Percentiles rank a stretch among this genome's conserved stretches.
Conservation (phyloP, 257 asterid genomes). For the Solanum okadae region DNA sequence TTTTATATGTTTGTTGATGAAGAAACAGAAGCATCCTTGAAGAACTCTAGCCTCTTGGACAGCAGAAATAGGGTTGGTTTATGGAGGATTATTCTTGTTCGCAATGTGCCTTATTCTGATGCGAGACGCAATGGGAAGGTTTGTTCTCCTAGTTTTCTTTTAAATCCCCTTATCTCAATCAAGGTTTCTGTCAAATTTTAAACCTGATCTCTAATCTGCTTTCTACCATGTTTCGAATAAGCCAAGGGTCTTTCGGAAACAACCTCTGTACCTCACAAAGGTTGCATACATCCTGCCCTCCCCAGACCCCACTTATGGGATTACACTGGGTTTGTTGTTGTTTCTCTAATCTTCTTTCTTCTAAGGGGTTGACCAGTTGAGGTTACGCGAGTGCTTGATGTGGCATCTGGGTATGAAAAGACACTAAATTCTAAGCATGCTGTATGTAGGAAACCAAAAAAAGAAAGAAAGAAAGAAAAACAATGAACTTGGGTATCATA, state of each 20-base stretch:
- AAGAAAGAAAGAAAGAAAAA: too few species aligned
- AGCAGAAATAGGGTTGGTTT: conserved; percentile 57
- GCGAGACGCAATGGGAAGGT: conserved; percentile 97
- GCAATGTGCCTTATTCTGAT: conserved; percentile 74
- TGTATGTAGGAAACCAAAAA: neutral
- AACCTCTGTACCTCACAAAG: neutral
- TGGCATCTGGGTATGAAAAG: neutral
- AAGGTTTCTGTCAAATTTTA: neutral
- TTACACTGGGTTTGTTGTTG: neutral
- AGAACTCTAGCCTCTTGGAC: conserved; percentile 50
- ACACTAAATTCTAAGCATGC: neutral
- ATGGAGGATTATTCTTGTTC: conserved; percentile 88
- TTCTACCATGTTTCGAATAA: neutral
- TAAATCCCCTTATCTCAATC: neutral
- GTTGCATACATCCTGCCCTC: neutral
- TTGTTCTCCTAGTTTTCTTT: conserved; percentile 10
- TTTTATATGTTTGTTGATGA: conserved; percentile 93
- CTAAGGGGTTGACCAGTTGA: neutral
- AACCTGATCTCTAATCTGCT: neutral
- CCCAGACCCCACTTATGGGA: neutral
- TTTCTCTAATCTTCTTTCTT: neutral
- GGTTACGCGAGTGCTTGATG: neutral
- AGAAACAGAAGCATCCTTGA: conserved; percentile 75
- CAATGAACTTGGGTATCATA: neutral
- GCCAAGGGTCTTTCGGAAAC: neutral